Evolutionary conservation across 2,329 filamentous ascomycete genomes (phyloP).

Genomic region (Fusarium tricinctum): DNA sequence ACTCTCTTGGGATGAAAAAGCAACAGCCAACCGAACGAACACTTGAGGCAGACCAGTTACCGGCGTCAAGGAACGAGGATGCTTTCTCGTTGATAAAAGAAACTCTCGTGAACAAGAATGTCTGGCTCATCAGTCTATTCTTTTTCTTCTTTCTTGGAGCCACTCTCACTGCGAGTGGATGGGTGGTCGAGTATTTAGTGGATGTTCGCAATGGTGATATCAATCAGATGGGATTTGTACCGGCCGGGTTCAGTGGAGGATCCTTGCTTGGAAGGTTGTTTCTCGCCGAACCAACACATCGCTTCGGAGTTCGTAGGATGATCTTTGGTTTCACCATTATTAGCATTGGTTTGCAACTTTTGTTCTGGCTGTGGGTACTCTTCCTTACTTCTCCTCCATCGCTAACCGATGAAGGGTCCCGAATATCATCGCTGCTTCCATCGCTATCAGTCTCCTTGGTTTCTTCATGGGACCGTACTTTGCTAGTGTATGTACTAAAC

Average conservation of each 20-base stretch:
- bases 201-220: constrained; percentile 70
- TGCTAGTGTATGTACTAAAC: constrained; percentile 60
- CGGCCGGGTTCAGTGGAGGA: constrained; percentile 72
- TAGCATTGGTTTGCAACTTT: constrained; percentile 67
- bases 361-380: constrained; percentile 69
- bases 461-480: constrained; percentile 72
- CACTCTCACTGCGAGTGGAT: constrained; percentile 68
- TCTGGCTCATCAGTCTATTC: constrained; percentile 73
- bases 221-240: constrained; percentile 71
- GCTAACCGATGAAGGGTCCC: constrained; percentile 53
- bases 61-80: constrained; percentile 45
- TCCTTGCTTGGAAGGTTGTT: constrained; percentile 68
- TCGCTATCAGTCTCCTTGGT: constrained; percentile 67
- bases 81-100: constrained; percentile 61
- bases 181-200: constrained; percentile 76
- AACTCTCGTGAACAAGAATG: constrained; percentile 59
- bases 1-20: constrained; percentile 57
- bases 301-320: constrained; percentile 71
- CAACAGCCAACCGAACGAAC: constrained; percentile 7
- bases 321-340: constrained; percentile 66
- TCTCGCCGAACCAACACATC: constrained; percentile 70
- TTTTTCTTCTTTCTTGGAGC: constrained; percentile 75
- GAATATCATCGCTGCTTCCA: constrained; percentile 64
- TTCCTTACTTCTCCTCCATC: accelerated
- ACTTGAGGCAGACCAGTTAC: constrained; percentile 15